These are phyloP conservation scores for Taphrina wiesneri DNA, from an alignment of 1,139 yeast genomes.

Conservation along the genomic window DNA sequence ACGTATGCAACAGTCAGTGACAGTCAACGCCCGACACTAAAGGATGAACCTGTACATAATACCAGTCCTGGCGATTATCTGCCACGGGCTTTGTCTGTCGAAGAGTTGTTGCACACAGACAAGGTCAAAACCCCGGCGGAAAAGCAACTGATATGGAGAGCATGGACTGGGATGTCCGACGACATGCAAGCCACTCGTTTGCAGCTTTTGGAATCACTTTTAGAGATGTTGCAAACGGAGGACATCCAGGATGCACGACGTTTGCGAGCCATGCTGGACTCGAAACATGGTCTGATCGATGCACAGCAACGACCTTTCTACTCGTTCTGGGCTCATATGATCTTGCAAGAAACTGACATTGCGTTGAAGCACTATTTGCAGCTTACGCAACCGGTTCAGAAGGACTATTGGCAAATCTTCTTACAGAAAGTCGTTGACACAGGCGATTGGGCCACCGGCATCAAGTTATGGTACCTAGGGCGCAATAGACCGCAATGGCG, in stretches of 20 bases:
- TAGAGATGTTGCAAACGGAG: constrained; percentile 16
- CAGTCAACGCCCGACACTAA: not conserved
- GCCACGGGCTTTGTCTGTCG: not conserved
- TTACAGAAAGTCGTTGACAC: constrained; percentile 4
- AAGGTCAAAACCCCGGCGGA: not conserved
- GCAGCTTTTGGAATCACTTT: constrained; percentile 17
- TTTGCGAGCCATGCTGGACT: constrained; percentile 18
- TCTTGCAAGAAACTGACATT: constrained; percentile 10
- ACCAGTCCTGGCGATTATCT: not conserved
- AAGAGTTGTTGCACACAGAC: not conserved
- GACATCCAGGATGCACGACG: constrained; percentile 19
- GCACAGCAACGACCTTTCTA: constrained; percentile 22
- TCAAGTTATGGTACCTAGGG: constrained; percentile 8
- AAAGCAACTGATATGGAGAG: constrained; percentile 27
- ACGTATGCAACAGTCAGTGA: not conserved
- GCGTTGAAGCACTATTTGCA: constrained; percentile 3
- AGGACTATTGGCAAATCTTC: not conserved
- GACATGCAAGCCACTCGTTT: constrained; percentile 24
- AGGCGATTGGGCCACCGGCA: constrained; percentile 26
- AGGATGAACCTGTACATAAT: not conserved
- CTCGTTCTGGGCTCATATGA: constrained; percentile 30
- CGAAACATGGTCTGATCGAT: constrained; percentile 20
- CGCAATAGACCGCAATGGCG: not conserved
- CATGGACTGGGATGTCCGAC: constrained; percentile 28
- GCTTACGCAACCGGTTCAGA: not conserved